These are phyloP conservation scores for Physcia stellaris DNA, from an alignment of 495 filamentous ascomycete species.

Conservation along the genomic window DNA sequence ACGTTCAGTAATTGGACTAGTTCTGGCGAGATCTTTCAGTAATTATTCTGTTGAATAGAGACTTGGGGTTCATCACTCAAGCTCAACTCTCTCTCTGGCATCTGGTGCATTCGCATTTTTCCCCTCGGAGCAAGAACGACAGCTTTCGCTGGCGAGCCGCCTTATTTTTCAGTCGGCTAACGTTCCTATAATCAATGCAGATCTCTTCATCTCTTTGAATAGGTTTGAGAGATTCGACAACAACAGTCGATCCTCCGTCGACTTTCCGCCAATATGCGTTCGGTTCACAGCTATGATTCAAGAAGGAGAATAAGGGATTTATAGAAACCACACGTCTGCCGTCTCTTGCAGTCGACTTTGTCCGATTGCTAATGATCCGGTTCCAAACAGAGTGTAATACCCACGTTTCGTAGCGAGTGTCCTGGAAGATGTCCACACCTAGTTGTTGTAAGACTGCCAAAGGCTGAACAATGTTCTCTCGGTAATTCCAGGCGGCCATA, in stretches of 20 bases:
- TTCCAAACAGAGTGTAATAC: conserved; percentile 21
- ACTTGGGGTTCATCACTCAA: no score
- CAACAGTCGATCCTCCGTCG: conserved; percentile 5
- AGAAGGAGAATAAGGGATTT: conserved; percentile 21
- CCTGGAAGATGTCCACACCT: conserved; percentile 27
- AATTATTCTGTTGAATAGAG: no score
- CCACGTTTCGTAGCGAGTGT: conserved; percentile 28
- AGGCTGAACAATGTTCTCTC: conserved; percentile 22
- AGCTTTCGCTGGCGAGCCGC: neutral
- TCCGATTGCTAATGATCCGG: conserved; percentile 20
- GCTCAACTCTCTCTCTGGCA: no score
- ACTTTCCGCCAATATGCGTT: neutral
- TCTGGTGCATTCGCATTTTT: no score
- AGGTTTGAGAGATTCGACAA: conserved; percentile 17
- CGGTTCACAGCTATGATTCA: conserved; percentile 16
- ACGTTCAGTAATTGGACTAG: no score
- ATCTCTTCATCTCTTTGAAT: conserved; percentile 22
- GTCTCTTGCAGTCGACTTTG: conserved; percentile 19
- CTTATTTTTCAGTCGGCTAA: neutral
- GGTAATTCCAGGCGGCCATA: neutral
- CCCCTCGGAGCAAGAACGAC: no score
- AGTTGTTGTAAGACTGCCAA: conserved; percentile 23
- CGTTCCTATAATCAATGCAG: conserved; percentile 13
- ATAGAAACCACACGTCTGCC: conserved; percentile 7
- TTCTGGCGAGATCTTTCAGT: no score